Conservation (phyloP, 176 grass and related monocot species). For the Rhynchospora pubera region DNA sequence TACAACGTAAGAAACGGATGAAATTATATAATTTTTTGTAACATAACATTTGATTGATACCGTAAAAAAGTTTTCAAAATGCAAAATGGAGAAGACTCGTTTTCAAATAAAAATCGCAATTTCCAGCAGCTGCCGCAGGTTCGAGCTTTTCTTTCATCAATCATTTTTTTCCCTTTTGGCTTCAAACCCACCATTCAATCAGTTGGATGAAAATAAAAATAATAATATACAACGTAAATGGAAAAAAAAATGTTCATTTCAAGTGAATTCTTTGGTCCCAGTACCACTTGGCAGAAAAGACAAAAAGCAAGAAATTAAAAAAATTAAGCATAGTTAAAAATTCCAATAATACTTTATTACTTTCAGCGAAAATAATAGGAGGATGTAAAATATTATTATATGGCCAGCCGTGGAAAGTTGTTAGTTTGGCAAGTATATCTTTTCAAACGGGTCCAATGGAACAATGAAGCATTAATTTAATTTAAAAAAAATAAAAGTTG, state of each 20-base stretch:
- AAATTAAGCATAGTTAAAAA: neutral
- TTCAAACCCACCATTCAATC: neutral
- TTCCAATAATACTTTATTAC: neutral
- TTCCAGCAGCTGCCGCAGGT: constrained; percentile 5
- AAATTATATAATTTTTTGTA: neutral
- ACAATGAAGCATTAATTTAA: no score
- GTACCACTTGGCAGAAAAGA: neutral
- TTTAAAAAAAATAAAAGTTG: neutral
- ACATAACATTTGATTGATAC: neutral
- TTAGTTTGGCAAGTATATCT: neutral
- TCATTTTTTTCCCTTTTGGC: neutral
- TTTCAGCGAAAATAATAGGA: neutral
- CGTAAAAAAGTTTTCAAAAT: neutral
- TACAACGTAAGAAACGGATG: neutral
- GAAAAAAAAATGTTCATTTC: neutral
- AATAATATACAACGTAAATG: neutral
- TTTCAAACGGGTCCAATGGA: neutral
- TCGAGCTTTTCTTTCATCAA: neutral
- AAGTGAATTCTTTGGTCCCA: neutral
- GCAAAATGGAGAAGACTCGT: neutral
- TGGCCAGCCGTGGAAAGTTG: neutral
- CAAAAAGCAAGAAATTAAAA: neutral
- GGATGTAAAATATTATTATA: neutral
- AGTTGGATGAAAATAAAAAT: neutral
- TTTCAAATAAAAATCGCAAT: constrained; percentile 10